phyloP scores from a whole-genome alignment of 2,329 filamentous ascomycete species.

The Colletotrichum sp. region DNA sequence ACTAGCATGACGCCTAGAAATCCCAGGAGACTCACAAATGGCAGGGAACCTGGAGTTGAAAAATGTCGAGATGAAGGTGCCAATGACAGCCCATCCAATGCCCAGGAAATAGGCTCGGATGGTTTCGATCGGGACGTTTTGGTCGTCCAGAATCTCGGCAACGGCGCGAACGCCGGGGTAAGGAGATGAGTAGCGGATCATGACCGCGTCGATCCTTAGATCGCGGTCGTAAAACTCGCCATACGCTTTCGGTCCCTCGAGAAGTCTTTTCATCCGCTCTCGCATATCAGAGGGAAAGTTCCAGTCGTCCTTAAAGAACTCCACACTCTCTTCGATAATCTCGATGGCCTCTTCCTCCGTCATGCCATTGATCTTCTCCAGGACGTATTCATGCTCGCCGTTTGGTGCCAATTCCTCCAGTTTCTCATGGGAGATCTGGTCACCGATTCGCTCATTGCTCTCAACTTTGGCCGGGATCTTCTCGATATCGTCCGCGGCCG shows the following conservation, averaged over 20 bases:
- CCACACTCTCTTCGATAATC: slow-evolving; percentile 40
- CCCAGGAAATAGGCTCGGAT: slow-evolving; percentile 48
- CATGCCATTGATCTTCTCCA: slow-evolving; percentile 46
- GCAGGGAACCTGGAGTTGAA: slow-evolving; percentile 45
- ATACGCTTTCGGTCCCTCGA: slow-evolving; percentile 42
- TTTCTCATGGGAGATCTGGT: slow-evolving; percentile 43
- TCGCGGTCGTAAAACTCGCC: slow-evolving; percentile 46
- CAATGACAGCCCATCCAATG: slow-evolving; percentile 41
- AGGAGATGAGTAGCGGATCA: slow-evolving; percentile 45
- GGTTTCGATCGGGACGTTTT: slow-evolving; percentile 41
- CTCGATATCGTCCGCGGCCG: slow-evolving; percentile 8
- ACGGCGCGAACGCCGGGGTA: slow-evolving; percentile 48
- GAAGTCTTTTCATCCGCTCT: slow-evolving; percentile 41
- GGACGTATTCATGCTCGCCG: slow-evolving; percentile 46
- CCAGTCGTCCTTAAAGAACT: slow-evolving; percentile 48
- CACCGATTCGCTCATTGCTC: slow-evolving; percentile 25
- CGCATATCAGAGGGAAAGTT: slow-evolving; percentile 49
- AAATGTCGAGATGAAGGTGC: slow-evolving; percentile 44
- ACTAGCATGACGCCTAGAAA: not conserved
- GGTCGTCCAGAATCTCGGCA: slow-evolving; percentile 39
- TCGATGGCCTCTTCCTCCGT: slow-evolving; percentile 45
- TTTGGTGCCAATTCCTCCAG: slow-evolving; percentile 47
- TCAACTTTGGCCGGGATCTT: slow-evolving; percentile 7
- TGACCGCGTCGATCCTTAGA: slow-evolving; percentile 42
- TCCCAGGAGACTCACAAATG: slow-evolving; percentile 30